phyloP scores from a whole-genome alignment of 441 rosid genomes.

The Bruguiera hainesii region DNA sequence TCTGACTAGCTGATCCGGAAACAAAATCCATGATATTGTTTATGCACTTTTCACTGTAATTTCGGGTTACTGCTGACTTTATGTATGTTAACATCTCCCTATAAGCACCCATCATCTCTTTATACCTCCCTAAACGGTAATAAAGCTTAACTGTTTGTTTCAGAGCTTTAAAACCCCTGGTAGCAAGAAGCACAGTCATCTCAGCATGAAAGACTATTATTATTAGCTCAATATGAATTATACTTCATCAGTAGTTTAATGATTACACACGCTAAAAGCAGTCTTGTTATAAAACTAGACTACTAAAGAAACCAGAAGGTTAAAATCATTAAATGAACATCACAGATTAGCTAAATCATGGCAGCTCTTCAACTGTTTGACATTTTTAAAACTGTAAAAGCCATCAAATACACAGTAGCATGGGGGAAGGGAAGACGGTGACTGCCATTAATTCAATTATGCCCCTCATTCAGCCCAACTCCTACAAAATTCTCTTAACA shows the following conservation, averaged over 20 bases:
- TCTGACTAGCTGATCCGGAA: slow-evolving; percentile 98
- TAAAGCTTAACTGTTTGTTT: slow-evolving; percentile 98
- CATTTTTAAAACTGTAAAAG: background rate
- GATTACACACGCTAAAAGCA: background rate
- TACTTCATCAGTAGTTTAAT: background rate
- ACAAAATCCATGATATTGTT: slow-evolving; percentile 99
- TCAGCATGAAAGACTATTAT: background rate
- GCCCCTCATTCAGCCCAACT: background rate
- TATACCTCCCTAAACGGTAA: slow-evolving; percentile 80
- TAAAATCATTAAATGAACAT: background rate
- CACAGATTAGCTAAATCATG: background rate
- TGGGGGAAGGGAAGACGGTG: background rate
- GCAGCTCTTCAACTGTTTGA: slow-evolving; percentile 1
- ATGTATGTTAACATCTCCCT: slow-evolving; percentile 95
- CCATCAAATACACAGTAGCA: background rate
- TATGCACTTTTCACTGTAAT: slow-evolving; percentile 97
- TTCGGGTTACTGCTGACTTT: slow-evolving; percentile 95
- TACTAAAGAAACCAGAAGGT: background rate
- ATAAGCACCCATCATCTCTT: slow-evolving; percentile 95
- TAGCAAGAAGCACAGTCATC: slow-evolving; percentile 13
- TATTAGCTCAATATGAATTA: background rate
- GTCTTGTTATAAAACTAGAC: background rate
- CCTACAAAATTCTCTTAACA: background rate
- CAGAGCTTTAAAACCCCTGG: slow-evolving; percentile 97
- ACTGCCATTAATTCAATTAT: slow-evolving; percentile 5